Evolutionary conservation across 2,329 filamentous ascomycete species (phyloP).

Genomic region (Colletotrichum phormii): DNA sequence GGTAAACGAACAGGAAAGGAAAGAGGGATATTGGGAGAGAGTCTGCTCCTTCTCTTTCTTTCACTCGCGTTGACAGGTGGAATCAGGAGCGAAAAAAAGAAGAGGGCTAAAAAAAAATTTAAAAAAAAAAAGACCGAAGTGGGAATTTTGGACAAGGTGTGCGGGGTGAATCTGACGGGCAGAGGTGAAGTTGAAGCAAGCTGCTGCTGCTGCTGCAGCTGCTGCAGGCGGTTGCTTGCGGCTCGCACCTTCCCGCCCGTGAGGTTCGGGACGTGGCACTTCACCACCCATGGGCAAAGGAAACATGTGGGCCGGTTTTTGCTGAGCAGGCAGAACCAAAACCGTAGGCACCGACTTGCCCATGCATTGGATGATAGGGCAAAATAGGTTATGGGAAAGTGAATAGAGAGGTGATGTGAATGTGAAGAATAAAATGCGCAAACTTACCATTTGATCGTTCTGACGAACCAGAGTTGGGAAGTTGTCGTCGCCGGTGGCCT

Average conservation of each 20-base stretch:
- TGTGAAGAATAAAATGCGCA: background rate
- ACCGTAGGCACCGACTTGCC: conserved; percentile 6
- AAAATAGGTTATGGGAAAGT: background rate
- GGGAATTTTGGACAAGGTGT: background rate
- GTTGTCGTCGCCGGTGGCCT: conserved; percentile 81
- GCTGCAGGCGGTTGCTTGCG: background rate
- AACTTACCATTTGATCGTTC: conserved; percentile 66
- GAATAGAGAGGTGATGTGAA: background rate
- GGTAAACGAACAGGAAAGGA: conserved; percentile 4
- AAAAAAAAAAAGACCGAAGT: background rate
- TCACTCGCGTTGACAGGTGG: background rate
- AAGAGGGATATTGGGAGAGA: conserved; percentile 1
- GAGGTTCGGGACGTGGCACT: background rate
- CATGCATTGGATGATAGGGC: background rate
- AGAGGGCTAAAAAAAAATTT: background rate
- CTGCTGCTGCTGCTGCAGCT: background rate
- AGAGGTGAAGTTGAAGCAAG: conserved; percentile 26
- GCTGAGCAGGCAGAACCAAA: background rate
- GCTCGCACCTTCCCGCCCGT: conserved; percentile 16
- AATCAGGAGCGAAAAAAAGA: background rate
- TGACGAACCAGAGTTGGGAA: conserved; percentile 87
- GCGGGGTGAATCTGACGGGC: conserved; percentile 4
- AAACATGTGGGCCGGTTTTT: background rate
- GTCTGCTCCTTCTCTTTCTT: background rate
- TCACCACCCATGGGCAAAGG: background rate